Base-by-base conservation (phyloP, 2,329 filamentous ascomycete genomes). In the Hawksworthiomyces lignivorus region DNA sequence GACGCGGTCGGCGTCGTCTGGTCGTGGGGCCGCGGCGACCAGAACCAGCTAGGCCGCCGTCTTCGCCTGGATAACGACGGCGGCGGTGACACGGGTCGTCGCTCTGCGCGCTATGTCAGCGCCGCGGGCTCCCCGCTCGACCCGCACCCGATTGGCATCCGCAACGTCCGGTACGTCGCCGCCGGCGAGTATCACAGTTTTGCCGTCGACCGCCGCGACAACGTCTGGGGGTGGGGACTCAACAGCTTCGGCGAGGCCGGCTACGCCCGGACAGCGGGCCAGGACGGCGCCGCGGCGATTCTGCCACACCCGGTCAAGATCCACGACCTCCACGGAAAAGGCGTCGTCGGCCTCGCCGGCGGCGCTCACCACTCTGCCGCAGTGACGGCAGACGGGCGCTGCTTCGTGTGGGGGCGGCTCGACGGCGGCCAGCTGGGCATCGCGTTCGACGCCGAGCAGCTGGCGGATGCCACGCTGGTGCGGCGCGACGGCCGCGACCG, bases 161-260 rank as follows among this genome's bases (percentile, higher is more conserved):
- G n/a, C n/a, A 20, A 20, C 43, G 64, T 77, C 50, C 66, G 57
- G 34, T 56, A 69, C 27, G 62, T 80, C 37, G 65, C 64, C n/a
- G 73, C 73, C 47, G 80, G 78, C 21, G 64, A 70, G 31, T 79
- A 81, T 58, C 78, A 83, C 57, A 75, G 75, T 37, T 80, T 84
- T 47, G 78, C 78, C 17, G 69, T 84, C 43, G 24, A 74, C 54
- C 66, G 70, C 38, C 67, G 69, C 20, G 77, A 72, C 40, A 73
- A 73, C 39, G 73, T 83, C 28, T 83, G 73, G 61, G 69, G 71
- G 1, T 84, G 80, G 79, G 80, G 80, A 20, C 62, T 80, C 44
- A 82, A 84, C 63, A 77, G 72, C 54, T 82, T 74, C 54, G 77
- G 77, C 41, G 71, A 82, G 57, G 78, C 77, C 7, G 80, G 75